Evolutionary conservation across 2,329 filamentous ascomycete species (phyloP).

Genomic region (Rugonectria rugulosa): DNA sequence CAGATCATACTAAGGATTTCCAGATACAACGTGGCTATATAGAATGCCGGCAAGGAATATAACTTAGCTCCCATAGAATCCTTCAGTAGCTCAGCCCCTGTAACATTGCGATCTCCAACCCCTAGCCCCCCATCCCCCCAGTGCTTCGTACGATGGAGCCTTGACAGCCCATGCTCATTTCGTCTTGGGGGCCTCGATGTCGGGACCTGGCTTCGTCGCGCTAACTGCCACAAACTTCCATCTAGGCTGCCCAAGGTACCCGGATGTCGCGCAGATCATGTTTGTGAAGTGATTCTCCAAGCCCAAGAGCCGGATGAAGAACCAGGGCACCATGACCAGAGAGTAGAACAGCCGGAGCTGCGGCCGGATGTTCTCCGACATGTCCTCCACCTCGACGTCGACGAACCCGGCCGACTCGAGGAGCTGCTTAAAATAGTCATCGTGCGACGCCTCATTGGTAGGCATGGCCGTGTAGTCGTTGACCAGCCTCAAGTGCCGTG

Average conservation of each 20-base stretch:
- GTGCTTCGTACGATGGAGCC: no score
- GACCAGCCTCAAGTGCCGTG: constrained; percentile 41
- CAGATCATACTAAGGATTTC: no score
- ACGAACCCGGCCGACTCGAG: constrained; percentile 54
- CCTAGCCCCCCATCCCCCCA: no score
- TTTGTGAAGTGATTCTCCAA: constrained; percentile 58
- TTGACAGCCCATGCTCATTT: no score
- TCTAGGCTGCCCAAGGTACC: constrained; percentile 19
- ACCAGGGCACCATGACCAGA: constrained; percentile 55
- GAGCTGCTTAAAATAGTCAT: constrained; percentile 50
- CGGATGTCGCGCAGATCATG: constrained; percentile 18
- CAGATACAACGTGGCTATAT: no score
- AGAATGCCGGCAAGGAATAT: no score
- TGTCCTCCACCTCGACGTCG: constrained; percentile 53
- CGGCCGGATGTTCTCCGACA: constrained; percentile 55
- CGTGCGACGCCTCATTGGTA: constrained; percentile 47
- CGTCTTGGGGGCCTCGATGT: constrained; percentile 11
- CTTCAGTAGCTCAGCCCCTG: not conserved
- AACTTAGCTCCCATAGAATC: not conserved
- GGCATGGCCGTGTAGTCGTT: constrained; percentile 56
- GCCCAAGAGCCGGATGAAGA: constrained; percentile 51
- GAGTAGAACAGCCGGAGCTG: constrained; percentile 57
- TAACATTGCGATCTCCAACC: not conserved
- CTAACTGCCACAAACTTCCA: constrained; percentile 28
- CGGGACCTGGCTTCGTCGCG: constrained; percentile 20